A percentile compares a stretch with the other conserved stretches of the same genome.
Conservation (phyloP, 2,329 filamentous ascomycete species). For the Phyllosticta ampelicida region DNA sequence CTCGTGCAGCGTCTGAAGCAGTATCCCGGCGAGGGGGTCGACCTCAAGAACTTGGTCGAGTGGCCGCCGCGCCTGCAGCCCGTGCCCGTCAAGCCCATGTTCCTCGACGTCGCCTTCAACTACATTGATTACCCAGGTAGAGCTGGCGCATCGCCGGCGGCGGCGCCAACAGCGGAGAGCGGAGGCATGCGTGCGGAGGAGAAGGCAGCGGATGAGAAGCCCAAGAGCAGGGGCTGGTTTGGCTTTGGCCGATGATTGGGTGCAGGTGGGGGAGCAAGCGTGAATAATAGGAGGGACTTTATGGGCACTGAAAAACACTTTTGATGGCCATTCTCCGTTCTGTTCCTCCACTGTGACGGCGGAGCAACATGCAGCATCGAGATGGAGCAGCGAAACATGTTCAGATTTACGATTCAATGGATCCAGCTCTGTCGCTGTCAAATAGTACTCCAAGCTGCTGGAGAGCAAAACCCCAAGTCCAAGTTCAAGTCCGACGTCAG, state of each 20-base stretch:
- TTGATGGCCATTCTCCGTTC: too few relatives aligned
- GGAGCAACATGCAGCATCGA: not conserved
- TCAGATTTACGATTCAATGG: not conserved
- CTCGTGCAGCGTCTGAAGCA: conserved; percentile 65
- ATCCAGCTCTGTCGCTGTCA: not conserved
- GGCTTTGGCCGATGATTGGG: conserved; percentile 35
- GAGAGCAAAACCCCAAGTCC: too few relatives aligned
- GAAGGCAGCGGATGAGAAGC: conserved; percentile 24
- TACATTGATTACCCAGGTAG: conserved; percentile 85
- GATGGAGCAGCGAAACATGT: not conserved
- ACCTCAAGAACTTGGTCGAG: conserved; percentile 70
- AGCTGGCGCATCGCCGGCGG: conserved; percentile 21
- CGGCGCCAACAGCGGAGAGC: conserved; percentile 16
- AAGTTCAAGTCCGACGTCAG: too few relatives aligned
- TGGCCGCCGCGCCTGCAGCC: conserved; percentile 77
- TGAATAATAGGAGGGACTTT: too few relatives aligned
- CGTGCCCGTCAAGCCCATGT: conserved; percentile 87
- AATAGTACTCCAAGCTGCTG: not conserved
- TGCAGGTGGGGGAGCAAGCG: too few relatives aligned
- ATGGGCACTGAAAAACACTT: not conserved
- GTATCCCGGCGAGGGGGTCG: conserved; percentile 60
- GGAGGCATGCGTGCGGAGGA: conserved; percentile 11
- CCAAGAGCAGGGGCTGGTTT: conserved; percentile 41
- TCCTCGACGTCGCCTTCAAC: conserved; percentile 95
- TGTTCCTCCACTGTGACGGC: too few relatives aligned